Evolutionary conservation across 805 yeast genomes (phyloP).

Genomic region (Maudiozyma turicensis): DNA sequence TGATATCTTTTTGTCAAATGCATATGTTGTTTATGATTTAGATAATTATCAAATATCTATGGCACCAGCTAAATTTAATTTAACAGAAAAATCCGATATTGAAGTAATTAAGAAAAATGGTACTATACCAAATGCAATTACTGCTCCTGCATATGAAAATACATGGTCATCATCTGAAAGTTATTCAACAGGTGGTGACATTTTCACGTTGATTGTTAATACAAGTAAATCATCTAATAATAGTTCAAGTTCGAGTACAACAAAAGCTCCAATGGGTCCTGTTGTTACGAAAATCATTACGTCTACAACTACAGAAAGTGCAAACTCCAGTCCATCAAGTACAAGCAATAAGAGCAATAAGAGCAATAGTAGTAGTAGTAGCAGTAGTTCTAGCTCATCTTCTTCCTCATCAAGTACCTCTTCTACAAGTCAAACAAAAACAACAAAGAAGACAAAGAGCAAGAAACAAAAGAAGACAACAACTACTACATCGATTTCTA

Average conservation of each 20-base stretch:
- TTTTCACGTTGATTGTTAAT: slow-evolving; percentile 7
- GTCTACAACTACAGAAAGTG: too few relatives aligned
- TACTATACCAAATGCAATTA: slow-evolving; percentile 39
- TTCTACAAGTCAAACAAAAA: not conserved
- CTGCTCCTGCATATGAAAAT: slow-evolving; percentile 36
- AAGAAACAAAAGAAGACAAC: not conserved
- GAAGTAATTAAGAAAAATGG: not conserved
- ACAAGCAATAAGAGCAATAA: not conserved
- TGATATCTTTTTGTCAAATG: slow-evolving; percentile 44
- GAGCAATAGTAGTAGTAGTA: not conserved
- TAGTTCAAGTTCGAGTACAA: too few relatives aligned
- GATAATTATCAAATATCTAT: slow-evolving; percentile 36
- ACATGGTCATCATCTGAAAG: slow-evolving; percentile 29
- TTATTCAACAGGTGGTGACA: slow-evolving; percentile 18
- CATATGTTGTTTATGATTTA: slow-evolving; percentile 50
- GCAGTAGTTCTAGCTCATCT: not conserved
- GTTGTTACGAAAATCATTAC: too few relatives aligned
- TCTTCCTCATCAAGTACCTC: too few relatives aligned
- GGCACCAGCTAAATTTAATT: slow-evolving; percentile 35
- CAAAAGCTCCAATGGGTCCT: too few relatives aligned
- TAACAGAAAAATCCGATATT: slow-evolving; percentile 28
- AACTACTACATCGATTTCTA: not conserved
- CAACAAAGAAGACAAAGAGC: not conserved
- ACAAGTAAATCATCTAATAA: not conserved
- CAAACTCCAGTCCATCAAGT: not conserved